A percentile compares a stretch with the other conserved stretches of the same genome.
phyloP scores from a whole-genome alignment of 805 yeast genomes.

The Kurtzmaniella fragi region DNA sequence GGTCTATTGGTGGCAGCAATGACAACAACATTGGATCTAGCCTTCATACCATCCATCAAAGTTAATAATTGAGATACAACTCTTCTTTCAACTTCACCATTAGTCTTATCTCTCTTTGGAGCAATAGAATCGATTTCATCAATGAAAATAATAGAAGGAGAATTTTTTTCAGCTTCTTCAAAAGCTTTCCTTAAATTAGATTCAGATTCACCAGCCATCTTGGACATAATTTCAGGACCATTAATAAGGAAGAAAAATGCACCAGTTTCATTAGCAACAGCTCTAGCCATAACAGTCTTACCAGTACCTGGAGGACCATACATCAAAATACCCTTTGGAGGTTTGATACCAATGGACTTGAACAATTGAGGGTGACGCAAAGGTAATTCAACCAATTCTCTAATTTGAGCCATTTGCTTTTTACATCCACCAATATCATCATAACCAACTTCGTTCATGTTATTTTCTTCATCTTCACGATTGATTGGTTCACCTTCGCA shows the following conservation, averaged over 20 bases:
- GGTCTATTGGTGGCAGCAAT: conserved; percentile 96
- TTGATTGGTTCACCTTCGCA: conserved; percentile 99
- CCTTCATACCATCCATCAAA: conserved; percentile 99
- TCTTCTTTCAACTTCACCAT: conserved; percentile 99
- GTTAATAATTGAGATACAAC: conserved; percentile 97
- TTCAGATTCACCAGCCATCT: conserved; percentile 99
- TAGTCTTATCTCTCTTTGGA: conserved; percentile 99
- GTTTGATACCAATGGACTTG: conserved; percentile 97
- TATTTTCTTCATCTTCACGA: conserved; percentile 97
- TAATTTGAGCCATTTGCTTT: conserved; percentile 98
- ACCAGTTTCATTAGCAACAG: conserved; percentile 99
- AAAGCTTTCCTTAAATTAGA: conserved; percentile 95
- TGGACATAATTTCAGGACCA: conserved; percentile 99
- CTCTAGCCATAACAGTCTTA: conserved; percentile 98
- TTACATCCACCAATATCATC: conserved; percentile 99
- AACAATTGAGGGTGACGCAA: conserved; percentile 97
- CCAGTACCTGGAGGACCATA: conserved; percentile 99
- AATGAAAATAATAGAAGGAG: conserved; percentile 95
- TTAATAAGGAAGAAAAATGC: conserved; percentile 97
- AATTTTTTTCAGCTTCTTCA: conserved; percentile 98
- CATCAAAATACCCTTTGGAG: conserved; percentile 97
- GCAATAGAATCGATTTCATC: conserved; percentile 99
- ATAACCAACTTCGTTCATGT: conserved; percentile 94
- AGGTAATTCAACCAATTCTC: conserved; percentile 97
- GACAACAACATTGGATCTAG: conserved; percentile 96